These are phyloP conservation scores for Helenozyma baotianmanensis DNA, from an alignment of 805 yeast genomes.

Conservation along the genomic window DNA sequence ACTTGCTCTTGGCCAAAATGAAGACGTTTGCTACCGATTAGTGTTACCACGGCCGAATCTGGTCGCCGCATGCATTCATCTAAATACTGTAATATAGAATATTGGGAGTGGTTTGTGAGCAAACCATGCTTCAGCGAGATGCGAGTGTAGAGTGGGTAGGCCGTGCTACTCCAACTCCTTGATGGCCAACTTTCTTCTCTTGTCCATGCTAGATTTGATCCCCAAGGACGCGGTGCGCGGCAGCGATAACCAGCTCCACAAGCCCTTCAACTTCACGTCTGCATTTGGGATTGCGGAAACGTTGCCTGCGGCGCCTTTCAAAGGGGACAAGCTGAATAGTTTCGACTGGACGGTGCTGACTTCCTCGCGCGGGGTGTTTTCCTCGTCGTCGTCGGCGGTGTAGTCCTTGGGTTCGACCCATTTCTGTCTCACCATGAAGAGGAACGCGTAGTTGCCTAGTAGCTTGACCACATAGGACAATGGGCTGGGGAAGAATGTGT, in stretches of 20 bases:
- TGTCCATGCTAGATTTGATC: constrained; percentile 31
- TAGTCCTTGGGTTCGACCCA: constrained; percentile 22
- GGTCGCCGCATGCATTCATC: too few species aligned
- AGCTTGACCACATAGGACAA: constrained; percentile 24
- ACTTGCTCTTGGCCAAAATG: constrained; percentile 23
- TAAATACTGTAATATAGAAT: too few species aligned
- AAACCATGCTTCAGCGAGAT: too few species aligned
- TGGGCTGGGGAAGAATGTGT: constrained; percentile 41
- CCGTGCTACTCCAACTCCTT: constrained; percentile 35
- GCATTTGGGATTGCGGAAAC: constrained; percentile 28
- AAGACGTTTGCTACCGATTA: too few species aligned
- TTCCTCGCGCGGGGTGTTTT: constrained; percentile 19
- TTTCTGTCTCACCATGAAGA: constrained; percentile 15
- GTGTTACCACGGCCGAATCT: too few species aligned
- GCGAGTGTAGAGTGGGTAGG: too few species aligned
- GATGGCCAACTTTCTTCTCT: constrained; percentile 38
- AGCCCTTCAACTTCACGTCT: constrained; percentile 16
- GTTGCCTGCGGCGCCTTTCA: constrained; percentile 35
- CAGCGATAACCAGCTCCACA: constrained; percentile 23
- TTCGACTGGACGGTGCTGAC: constrained; percentile 30
- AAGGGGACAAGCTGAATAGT: constrained; percentile 36
- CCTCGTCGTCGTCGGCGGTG: constrained; percentile 16
- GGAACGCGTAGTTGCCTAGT: constrained; percentile 18
- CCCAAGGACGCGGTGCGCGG: constrained; percentile 8
- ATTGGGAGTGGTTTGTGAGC: too few species aligned